phyloP scores from a whole-genome alignment of 495 filamentous ascomycete species.

The Aspergillus indologenus region DNA sequence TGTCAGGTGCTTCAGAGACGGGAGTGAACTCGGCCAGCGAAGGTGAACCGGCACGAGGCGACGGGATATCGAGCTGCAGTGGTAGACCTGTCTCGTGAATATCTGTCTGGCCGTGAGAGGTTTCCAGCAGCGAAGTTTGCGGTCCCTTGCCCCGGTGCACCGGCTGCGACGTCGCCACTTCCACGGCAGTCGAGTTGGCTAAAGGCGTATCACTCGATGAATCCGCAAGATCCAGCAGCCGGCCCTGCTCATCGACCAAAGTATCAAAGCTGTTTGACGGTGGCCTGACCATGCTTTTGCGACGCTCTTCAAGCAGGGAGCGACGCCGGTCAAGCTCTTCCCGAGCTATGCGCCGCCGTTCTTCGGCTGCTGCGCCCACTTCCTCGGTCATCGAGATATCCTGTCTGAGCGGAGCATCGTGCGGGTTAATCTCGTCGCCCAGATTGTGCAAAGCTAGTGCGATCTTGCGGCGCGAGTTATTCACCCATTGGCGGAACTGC shows the following conservation, averaged over 20 bases:
- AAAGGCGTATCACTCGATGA: conserved; percentile 7
- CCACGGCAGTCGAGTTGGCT: conserved; percentile 47
- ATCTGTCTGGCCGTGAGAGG: background rate
- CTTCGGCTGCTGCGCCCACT: conserved; percentile 61
- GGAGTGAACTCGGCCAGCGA: conserved; percentile 47
- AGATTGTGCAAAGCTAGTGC: conserved; percentile 73
- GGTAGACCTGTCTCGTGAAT: background rate
- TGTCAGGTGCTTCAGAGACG: conserved; percentile 39
- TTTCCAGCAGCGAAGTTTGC: conserved; percentile 5
- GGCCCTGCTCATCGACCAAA: conserved; percentile 53
- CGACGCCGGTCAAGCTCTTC: conserved; percentile 71
- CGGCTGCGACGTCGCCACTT: conserved; percentile 48
- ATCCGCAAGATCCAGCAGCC: conserved; percentile 29
- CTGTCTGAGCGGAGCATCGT: conserved; percentile 27
- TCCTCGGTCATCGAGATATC: conserved; percentile 57
- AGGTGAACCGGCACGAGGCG: conserved; percentile 38
- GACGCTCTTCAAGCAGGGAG: conserved; percentile 38
- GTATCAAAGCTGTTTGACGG: conserved; percentile 49
- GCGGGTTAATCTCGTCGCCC: conserved; percentile 70
- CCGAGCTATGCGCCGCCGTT: conserved; percentile 63
- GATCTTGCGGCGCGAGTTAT: conserved; percentile 72
- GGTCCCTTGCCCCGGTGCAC: conserved; percentile 49
- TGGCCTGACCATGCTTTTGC: conserved; percentile 21
- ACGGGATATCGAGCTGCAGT: conserved; percentile 33
- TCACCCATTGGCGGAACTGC: conserved; percentile 72